Conservation (phyloP, 2,329 filamentous ascomycete species). For the Fusarium albosuccineum region DNA sequence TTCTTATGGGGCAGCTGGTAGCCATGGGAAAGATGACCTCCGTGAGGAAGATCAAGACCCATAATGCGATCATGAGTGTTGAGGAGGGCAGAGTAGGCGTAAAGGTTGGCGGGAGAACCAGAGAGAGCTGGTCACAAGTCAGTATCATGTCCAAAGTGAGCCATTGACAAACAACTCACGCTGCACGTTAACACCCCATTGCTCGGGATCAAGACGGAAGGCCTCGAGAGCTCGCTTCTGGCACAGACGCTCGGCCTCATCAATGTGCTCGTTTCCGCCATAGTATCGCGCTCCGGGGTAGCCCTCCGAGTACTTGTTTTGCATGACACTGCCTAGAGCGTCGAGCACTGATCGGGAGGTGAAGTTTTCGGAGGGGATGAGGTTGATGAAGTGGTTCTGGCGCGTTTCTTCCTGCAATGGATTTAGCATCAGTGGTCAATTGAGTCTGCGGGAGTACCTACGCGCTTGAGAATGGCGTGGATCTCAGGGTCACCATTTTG, state of each 20-base stretch:
- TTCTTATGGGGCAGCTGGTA: constrained; percentile 93
- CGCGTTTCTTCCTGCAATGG: constrained; percentile 82
- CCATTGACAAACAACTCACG: constrained; percentile 60
- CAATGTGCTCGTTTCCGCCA: constrained; percentile 94
- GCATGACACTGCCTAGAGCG: constrained; percentile 90
- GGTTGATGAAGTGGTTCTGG: constrained; percentile 97
- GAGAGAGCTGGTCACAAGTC: constrained; percentile 72
- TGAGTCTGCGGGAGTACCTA: constrained; percentile 53
- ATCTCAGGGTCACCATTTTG: constrained; percentile 86
- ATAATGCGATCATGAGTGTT: constrained; percentile 93
- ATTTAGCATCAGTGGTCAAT: not conserved
- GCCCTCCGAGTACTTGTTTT: constrained; percentile 98
- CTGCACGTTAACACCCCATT: constrained; percentile 98
- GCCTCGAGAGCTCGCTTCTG: constrained; percentile 88
- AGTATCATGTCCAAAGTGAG: not conserved
- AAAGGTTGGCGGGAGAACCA: constrained; percentile 78
- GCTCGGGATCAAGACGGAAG: constrained; percentile 82
- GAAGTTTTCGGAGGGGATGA: constrained; percentile 93
- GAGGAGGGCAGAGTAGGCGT: constrained; percentile 93
- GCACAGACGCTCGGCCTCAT: constrained; percentile 86
- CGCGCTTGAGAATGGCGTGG: constrained; percentile 88
- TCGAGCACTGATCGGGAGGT: constrained; percentile 90
- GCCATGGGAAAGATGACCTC: constrained; percentile 92
- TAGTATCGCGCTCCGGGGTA: constrained; percentile 96
- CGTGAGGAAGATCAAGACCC: constrained; percentile 94